phyloP scores from a whole-genome alignment of 768 basidiomycete genomes.

The Boletus sp. region DNA sequence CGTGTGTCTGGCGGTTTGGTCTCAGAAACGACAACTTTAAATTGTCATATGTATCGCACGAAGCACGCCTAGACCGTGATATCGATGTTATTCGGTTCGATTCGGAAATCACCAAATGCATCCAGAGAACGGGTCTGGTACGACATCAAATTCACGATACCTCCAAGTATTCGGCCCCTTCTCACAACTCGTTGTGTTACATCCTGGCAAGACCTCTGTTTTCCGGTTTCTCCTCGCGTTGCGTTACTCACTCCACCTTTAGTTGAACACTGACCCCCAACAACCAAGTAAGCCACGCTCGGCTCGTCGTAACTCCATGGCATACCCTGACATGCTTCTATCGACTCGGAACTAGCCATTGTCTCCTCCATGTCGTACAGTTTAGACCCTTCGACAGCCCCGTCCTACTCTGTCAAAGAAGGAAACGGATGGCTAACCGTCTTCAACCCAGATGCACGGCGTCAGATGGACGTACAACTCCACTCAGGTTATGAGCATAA shows the following conservation, averaged over 20 bases:
- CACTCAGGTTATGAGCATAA: constrained; percentile 80
- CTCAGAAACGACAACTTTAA: constrained; percentile 5
- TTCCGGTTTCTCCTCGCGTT: background rate
- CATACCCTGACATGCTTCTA: constrained; percentile 5
- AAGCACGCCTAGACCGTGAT: background rate
- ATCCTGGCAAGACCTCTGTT: background rate
- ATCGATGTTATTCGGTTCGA: background rate
- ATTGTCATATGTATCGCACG: background rate
- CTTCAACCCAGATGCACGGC: constrained; percentile 48
- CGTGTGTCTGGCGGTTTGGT: background rate
- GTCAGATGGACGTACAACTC: constrained; percentile 51
- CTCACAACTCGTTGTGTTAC: background rate
- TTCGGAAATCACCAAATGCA: constrained; percentile 12
- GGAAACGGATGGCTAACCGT: constrained; percentile 53
- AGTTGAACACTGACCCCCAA: background rate
- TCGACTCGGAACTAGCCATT: background rate
- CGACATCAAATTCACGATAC: background rate
- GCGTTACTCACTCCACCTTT: background rate
- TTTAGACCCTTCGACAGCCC: constrained; percentile 30
- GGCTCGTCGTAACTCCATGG: background rate
- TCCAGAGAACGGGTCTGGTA: constrained; percentile 5
- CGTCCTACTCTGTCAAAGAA: constrained; percentile 39
- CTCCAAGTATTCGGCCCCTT: background rate
- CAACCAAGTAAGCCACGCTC: constrained; percentile 2
- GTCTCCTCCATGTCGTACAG: constrained; percentile 20